Evolutionary conservation across 2,329 filamentous ascomycete species (phyloP), one percentile per base, ranked within the genome.

Genomic region (Aureobasidium sp.): DNA sequence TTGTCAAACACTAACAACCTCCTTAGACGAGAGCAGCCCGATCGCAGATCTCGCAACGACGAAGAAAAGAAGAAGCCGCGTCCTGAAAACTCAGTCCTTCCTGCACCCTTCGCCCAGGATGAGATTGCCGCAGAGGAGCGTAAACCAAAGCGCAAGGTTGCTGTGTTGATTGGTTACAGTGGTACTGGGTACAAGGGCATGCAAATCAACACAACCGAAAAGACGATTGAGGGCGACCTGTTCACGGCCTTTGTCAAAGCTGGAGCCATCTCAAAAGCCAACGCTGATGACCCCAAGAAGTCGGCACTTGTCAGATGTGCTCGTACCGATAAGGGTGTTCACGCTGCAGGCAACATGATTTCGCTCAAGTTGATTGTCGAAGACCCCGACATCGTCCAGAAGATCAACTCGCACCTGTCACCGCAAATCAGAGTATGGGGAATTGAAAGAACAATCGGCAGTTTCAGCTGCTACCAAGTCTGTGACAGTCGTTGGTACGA

Each of bases 401-500:
- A 90, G 76, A 96, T 99, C 82, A 99, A 99, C 76, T 82, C 85
- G 39, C 79, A 89, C 61, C 81, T 99, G 44, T 89, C 88, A 2
- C 82, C 87, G 3, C 94, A 99, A 77, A 99, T 99, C 66, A 85
- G 94, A 57, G 83, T 99, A 3, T 99, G 94, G 94, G 94, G 91
- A 3, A 91, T 96, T 64, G 86, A 95, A 74, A 82, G 91, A 57
- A 95, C 93, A 0, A 93, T 88, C 71, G 93, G 92, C 66, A 85
- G 86, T 67, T 99, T 97, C 79, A 97, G 90, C 74, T 93, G 90
- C 75, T 99, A 99, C 75, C 89, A 96, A 72, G 84, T 90, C 61
- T 97, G 93, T 75, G 94, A 99, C 75, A 96, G 91, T 30, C 83
- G 94, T 67, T 95, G 92, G 81, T 99, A 99, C 76, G 94, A 99